A percentile compares a stretch with the other conserved stretches of the same genome.
These are phyloP conservation scores for Colletotrichum theobromicola DNA, from an alignment of 2,329 filamentous ascomycete species.

Conservation along the genomic window DNA sequence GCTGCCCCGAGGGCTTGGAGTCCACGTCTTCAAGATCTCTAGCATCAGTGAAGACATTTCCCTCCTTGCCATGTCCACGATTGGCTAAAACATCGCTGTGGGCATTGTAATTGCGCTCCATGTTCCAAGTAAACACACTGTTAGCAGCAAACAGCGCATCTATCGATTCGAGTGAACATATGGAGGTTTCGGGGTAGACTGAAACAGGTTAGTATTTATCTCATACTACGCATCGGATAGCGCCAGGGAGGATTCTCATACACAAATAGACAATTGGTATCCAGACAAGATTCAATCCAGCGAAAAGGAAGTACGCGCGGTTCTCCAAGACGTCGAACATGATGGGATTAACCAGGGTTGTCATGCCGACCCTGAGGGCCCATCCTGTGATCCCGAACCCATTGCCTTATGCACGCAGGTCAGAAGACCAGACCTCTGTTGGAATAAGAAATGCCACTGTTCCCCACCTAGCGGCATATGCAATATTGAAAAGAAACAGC, in stretches of 20 bases:
- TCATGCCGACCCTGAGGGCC: conserved; percentile 62
- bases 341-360: conserved; percentile 56
- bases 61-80: not conserved
- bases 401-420: conserved; percentile 63
- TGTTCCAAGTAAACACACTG: conserved; percentile 48
- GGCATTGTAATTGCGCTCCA: conserved; percentile 44
- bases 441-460: conserved; percentile 54
- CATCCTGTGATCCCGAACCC: conserved; percentile 64
- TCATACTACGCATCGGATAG: too few species aligned
- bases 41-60: too few species aligned
- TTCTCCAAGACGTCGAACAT: conserved; percentile 49
- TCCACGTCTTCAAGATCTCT: too few species aligned
- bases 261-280: not conserved
- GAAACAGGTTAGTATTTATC: too few species aligned
- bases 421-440: conserved; percentile 62
- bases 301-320: not conserved
- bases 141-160: conserved; percentile 53
- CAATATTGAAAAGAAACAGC: conserved; percentile 55
- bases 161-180: conserved; percentile 55
- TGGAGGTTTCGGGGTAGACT: too few species aligned
- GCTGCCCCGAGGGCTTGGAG: too few species aligned
- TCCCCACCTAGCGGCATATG: conserved; percentile 56
- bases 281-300: not conserved
- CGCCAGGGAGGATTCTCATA: too few species aligned
- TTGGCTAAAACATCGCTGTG: conserved; percentile 32